phyloP scores from a whole-genome alignment of 441 rosid genomes.

The Viola pubescens region DNA sequence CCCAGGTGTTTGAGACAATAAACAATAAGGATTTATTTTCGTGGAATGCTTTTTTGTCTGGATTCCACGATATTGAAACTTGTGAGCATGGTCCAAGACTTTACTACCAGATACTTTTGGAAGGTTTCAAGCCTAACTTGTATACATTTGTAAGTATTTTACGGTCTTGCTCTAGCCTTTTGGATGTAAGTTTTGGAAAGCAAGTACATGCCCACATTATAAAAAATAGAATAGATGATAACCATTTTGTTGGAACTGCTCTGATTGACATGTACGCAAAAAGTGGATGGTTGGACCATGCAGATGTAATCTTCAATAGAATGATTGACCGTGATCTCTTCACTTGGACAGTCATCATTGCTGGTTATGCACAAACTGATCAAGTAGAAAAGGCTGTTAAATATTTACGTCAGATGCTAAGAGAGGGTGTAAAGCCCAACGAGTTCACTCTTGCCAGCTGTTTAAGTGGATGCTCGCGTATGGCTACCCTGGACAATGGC shows the following conservation, averaged over 20 bases:
- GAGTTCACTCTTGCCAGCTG: constrained; percentile 41
- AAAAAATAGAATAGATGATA: constrained; percentile 27
- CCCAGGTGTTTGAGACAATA: constrained; percentile 31
- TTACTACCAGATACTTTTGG: constrained; percentile 30
- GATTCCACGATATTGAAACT: constrained; percentile 17
- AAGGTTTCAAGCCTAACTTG: constrained; percentile 27
- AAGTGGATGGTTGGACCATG: constrained; percentile 32
- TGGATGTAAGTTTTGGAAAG: constrained; percentile 28
- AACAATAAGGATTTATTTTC: constrained; percentile 26
- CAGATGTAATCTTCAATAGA: constrained; percentile 25
- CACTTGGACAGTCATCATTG: constrained; percentile 36
- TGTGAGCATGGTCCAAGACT: constrained; percentile 24
- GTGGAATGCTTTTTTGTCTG: constrained; percentile 37
- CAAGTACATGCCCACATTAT: constrained; percentile 39
- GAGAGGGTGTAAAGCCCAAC: constrained; percentile 37
- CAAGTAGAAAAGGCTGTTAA: constrained; percentile 30
- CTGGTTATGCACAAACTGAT: constrained; percentile 30
- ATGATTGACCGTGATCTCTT: constrained; percentile 28
- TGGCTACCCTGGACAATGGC: constrained; percentile 31
- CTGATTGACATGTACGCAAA: constrained; percentile 44
- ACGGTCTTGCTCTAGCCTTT: constrained; percentile 30
- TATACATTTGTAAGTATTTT: constrained; percentile 29
- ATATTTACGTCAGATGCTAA: constrained; percentile 30
- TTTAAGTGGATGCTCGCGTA: constrained; percentile 33
- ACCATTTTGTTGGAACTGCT: constrained; percentile 34